Base-by-base conservation (phyloP, 164 flowering plant genomes). In the Sedum album region DNA sequence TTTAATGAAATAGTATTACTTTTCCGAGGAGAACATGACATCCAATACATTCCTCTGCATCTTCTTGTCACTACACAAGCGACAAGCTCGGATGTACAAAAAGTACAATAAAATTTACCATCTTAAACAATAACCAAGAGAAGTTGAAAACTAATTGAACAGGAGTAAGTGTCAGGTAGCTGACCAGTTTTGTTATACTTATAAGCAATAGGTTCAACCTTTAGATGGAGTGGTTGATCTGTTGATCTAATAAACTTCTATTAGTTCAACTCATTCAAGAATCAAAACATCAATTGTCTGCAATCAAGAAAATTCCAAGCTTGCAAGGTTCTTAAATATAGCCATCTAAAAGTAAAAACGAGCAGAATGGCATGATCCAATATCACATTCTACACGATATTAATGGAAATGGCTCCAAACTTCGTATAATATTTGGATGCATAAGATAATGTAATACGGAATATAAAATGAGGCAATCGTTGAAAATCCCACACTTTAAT, bases 141-240 rank as follows among this genome's bases (percentile, higher is more conserved):
- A 28, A 28, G 2, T n/a, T 0, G 33, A 57, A 26, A 26, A 57
- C n/a, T 28, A 57, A 2, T 28, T 1, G 62, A 57, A 57, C 20
- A 57, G n/a, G 33, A 57, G 20, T 30, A 13, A 57, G 62, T 57
- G 31, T 10, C 31, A 57, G 31, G 62, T 57, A 57, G 62, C n/a
- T 57, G 31, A 57, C 62, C 23, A 57, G 62, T 26, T 28, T 11
- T 20, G 1, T 28, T 26, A 57, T 57, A n/a, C n/a, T 57, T 26
- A 13, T 9, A 26, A 57, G 28, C 15, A 57, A 13, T 57, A 28
- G 28, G 25, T 51, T 57, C 62, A 57, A 57, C 31, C 33, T 26
- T n/a, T 57, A 33, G 62, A 57, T 57, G 62, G 13, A 28, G 62
- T 57, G 62, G 62, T 57, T 57, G 38, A n/a, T n/a, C n/a, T n/a